Base-by-base conservation (phyloP, 176 grass and related monocot genomes). In the Cenchrus purpureus region DNA sequence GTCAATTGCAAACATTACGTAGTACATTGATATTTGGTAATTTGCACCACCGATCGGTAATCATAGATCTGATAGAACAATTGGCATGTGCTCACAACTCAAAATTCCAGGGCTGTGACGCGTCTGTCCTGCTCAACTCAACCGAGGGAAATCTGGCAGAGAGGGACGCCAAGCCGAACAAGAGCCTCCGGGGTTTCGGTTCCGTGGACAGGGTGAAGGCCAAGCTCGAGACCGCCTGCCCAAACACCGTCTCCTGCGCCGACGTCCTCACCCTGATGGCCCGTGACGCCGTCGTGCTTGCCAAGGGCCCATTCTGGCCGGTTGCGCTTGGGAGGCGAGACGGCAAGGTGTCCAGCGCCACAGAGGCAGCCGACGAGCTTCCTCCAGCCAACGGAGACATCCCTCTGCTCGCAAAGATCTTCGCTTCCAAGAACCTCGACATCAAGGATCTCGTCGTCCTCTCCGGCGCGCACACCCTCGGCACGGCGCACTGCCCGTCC, bases 161-260 rank as follows among this genome's bases (percentile, higher is more conserved):
- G 88, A 87, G 25, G 60, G 83, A 85, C 52, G 94, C 91, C 6
- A 66, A 80, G 37, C 91, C 94, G 2, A 95, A 95, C 86, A 87
- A 68, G 51, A 95, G 82, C 28, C 88, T 95, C 14, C 73, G 83
- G 0, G 94, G 91, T 0, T 93, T 95, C 69, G 59, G 85, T 11
- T 91, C 90, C 17, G 89, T 95, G 28, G 94, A 95, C 12, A 67
- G 89, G 3, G 94, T 91, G 48, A 94, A 94, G 77, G 92, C 86
- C 25, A 89, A 45, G 57, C 49, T 95, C 17, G 91, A 95, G 71
- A 83, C 79, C 9, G 73, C 87, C 12, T 95, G 94, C 80, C 94
- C 91, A 0, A 67, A 52, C 83, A 84, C 76, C 8, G 94, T 93
- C 11, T 97, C 94, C 2, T 97, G 94, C 84, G 91, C 94, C 9